A percentile compares a stretch with the other conserved stretches of the same genome.
These are phyloP conservation scores for Pythium scleroteichum DNA, from an alignment of 352 stramenopile genomes.

Conservation along the genomic window DNA sequence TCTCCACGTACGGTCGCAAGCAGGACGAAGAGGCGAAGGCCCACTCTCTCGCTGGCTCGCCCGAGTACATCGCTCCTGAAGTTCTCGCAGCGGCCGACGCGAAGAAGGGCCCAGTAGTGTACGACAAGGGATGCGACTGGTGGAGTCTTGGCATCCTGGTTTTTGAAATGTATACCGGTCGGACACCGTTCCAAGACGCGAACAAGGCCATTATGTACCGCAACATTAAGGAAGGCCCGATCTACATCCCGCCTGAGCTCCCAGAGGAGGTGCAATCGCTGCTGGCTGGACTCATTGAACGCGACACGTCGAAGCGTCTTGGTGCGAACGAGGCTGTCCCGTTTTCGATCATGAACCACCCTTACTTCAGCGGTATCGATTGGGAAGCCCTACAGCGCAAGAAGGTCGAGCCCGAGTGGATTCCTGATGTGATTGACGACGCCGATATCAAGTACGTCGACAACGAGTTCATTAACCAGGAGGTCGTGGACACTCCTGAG, in stretches of 20 bases:
- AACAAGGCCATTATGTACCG: constrained; percentile 93
- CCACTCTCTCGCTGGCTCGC: constrained; percentile 75
- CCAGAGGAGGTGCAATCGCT: constrained; percentile 76
- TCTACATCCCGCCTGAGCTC: constrained; percentile 80
- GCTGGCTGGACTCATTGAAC: constrained; percentile 74
- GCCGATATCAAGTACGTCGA: constrained; percentile 87
- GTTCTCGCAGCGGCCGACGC: constrained; percentile 72
- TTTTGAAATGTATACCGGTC: constrained; percentile 90
- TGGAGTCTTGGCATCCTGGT: constrained; percentile 90
- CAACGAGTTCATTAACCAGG: constrained; percentile 87
- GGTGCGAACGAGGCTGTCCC: constrained; percentile 75
- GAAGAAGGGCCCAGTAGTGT: constrained; percentile 42
- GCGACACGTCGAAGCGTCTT: constrained; percentile 70
- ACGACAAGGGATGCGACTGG: constrained; percentile 88
- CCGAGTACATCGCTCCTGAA: constrained; percentile 93
- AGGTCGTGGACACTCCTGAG: constrained; percentile 85
- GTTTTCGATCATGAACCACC: constrained; percentile 88
- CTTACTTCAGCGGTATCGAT: constrained; percentile 87
- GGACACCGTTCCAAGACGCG: constrained; percentile 92
- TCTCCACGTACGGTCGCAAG: constrained; percentile 80
- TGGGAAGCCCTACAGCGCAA: constrained; percentile 86
- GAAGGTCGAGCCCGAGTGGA: constrained; percentile 75
- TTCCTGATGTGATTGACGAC: constrained; percentile 81
- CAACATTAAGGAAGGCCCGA: constrained; percentile 83
- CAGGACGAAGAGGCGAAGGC: constrained; percentile 43